Evolutionary conservation across 108 stramenopile genomes (phyloP).

Genomic region (Pseudonitzschia pungens): DNA sequence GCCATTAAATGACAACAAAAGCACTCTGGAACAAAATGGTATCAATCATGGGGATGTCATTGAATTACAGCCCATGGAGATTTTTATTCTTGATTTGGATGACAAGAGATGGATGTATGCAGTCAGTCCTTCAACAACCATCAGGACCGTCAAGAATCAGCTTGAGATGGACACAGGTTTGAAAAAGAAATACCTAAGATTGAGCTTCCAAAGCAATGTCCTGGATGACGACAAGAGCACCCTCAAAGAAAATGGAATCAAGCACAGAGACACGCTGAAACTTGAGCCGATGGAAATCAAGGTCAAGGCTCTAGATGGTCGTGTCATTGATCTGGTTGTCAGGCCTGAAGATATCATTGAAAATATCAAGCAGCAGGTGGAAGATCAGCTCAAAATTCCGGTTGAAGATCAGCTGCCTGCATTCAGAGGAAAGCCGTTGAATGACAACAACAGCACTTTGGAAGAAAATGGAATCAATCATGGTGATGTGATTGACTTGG

Average conservation of each 20-base stretch:
- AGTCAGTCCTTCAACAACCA: constrained; percentile 26
- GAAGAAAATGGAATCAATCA: constrained; percentile 19
- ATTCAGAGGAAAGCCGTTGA: constrained; percentile 13
- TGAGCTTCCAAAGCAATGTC: constrained; percentile 62
- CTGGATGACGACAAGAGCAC: constrained; percentile 21
- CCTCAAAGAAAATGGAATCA: constrained; percentile 7
- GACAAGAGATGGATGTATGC: constrained; percentile 12
- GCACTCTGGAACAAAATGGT: constrained; percentile 18
- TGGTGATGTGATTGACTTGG: constrained; percentile 27
- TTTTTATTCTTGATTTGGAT: constrained; percentile 17
- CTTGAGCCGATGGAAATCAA: constrained; percentile 32
- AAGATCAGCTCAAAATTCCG: constrained; percentile 21
- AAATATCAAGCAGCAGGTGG: constrained; percentile 19
- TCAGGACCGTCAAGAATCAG: constrained; percentile 25
- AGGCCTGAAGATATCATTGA: constrained; percentile 21
- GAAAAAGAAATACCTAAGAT: constrained; percentile 42
- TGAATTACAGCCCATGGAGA: constrained; percentile 33
- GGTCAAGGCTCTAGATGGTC: constrained; percentile 20
- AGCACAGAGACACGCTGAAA: constrained; percentile 17
- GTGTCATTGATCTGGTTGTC: constrained; percentile 8
- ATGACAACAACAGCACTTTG: constrained; percentile 13
- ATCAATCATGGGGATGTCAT: constrained; percentile 31
- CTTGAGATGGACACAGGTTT: constrained; percentile 16
- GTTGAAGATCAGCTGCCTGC: constrained; percentile 18
- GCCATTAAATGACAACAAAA: constrained; percentile 18